These are phyloP conservation scores for Ustilago esculenta DNA, from an alignment of 1,284 basidiomycete genomes.

Conservation along the genomic window DNA sequence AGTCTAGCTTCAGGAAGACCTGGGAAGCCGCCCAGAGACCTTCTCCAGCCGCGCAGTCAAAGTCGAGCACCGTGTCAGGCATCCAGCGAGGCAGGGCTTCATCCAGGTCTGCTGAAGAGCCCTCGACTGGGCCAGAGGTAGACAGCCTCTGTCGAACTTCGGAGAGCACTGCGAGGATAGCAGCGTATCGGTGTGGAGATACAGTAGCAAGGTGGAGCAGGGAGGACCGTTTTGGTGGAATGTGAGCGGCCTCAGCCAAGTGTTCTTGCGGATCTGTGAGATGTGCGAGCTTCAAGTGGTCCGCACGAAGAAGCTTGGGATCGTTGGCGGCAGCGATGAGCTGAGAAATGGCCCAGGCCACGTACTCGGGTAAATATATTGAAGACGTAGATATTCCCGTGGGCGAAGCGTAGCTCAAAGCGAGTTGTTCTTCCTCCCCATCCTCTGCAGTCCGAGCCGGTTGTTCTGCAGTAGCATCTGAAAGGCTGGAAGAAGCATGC, in stretches of 20 bases:
- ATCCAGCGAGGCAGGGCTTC: conserved; percentile 34
- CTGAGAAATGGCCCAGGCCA: conserved; percentile 43
- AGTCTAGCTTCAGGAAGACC: conserved; percentile 40
- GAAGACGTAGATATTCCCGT: conserved; percentile 31
- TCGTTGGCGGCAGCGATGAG: conserved; percentile 37
- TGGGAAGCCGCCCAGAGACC: conserved; percentile 60
- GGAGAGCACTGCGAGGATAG: conserved; percentile 39
- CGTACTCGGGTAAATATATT: conserved; percentile 42
- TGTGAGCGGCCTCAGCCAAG: conserved; percentile 28
- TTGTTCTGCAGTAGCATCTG: neutral
- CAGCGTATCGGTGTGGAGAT: conserved; percentile 46
- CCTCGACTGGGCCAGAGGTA: neutral
- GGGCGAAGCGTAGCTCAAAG: conserved; percentile 23
- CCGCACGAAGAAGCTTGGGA: conserved; percentile 32
- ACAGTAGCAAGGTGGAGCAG: conserved; percentile 41
- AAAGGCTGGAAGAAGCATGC: conserved; percentile 3
- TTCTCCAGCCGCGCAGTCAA: conserved; percentile 52
- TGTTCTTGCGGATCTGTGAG: conserved; percentile 39
- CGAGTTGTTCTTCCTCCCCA: conserved; percentile 17
- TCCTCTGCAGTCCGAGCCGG: neutral
- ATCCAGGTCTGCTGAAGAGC: neutral
- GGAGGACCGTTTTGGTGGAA: conserved; percentile 41
- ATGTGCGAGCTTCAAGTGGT: conserved; percentile 36
- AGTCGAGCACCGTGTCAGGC: conserved; percentile 53
- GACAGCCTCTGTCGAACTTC: conserved; percentile 35